Base-by-base conservation (phyloP, 163 green algal genomes). In the Scenedesmus sp. region DNA sequence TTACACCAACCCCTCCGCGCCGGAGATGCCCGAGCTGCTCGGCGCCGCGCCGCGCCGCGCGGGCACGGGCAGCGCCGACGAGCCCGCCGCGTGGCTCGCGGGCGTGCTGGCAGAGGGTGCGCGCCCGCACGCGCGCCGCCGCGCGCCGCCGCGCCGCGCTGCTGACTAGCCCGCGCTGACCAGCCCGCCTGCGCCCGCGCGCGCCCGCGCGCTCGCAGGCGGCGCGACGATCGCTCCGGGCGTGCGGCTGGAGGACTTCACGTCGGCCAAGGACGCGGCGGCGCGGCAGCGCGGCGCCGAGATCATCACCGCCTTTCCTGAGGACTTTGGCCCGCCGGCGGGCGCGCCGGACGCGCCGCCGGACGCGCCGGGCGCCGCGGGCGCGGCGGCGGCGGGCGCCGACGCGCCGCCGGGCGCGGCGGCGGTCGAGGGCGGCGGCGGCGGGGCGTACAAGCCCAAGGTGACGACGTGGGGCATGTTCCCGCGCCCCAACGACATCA, bases 401-500 rank as follows among this genome's bases (percentile, higher is more conserved):
- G 53, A 50, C 3, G 70, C 70, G 58, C 72, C 53, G 48, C 72
- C 57, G 31, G 78, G 72, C 28, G n/a, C n/a, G n/a, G n/a, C n/a
- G n/a, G n/a, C n/a, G 15, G 48, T 24, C 18, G 48, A 57, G 15
- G 48, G 18, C 18, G 48, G 48, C 17, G 18, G 15, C 17, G n/a
- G n/a, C n/a, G n/a, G n/a, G n/a, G n/a, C n/a, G n/a, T 80, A 80
- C 47, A 72, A 70, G 33, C 71, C 71, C 11, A 71, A 81, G 44
- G 89, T 93, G 20, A 87, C 85, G 2, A 96, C 91, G 6, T 97
- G 93, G 92, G 91, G 92, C 10, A 84, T 97, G 22, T 97, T 95
- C 78, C 86, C 87, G 1, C 91, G 93, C 1, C 93, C 93, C 0
- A 26, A 75, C 3, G 90, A 96, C 84, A 97, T 97, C 60, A 90